These are phyloP conservation scores for Solanum hybrid DNA, from an alignment of 305 asterid genomes.

Conservation along the genomic window DNA sequence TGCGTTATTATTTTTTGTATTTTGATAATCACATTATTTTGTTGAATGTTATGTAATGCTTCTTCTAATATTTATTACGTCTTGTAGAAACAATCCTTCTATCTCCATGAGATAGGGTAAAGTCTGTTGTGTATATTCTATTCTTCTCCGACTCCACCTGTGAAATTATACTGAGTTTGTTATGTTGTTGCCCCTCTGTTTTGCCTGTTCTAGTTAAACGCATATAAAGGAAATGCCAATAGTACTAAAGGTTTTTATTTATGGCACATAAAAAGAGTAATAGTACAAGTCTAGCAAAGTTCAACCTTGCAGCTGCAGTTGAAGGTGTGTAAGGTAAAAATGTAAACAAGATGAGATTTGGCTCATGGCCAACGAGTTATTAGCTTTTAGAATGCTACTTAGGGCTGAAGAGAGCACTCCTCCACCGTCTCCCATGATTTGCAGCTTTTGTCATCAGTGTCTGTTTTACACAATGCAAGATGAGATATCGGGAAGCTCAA, in stretches of 20 bases:
- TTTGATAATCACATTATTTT: not conserved
- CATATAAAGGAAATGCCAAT: not conserved
- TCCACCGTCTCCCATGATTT: constrained; percentile 84
- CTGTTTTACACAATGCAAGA: constrained; percentile 63
- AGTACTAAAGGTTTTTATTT: not conserved
- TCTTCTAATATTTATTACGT: not conserved
- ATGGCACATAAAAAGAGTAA: not conserved
- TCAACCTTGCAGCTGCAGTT: not conserved
- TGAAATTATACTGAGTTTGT: not conserved
- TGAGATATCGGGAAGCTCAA: constrained; percentile 48
- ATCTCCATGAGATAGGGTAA: not conserved
- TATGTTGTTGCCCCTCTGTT: not conserved
- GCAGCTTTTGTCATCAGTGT: constrained; percentile 66
- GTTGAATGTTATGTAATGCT: not conserved
- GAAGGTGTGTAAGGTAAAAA: not conserved
- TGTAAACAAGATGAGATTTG: not conserved
- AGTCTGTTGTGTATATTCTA: not conserved
- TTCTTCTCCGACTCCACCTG: fast-evolving
- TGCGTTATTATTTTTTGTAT: not conserved
- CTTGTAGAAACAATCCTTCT: not conserved
- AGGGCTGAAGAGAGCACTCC: constrained; percentile 22
- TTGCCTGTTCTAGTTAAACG: not conserved
- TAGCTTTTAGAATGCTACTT: not conserved
- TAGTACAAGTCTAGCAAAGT: not conserved
- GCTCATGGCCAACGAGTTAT: not conserved